These are phyloP conservation scores for Scutellaria minor DNA, from an alignment of 257 asterid species.

Conservation along the genomic window DNA sequence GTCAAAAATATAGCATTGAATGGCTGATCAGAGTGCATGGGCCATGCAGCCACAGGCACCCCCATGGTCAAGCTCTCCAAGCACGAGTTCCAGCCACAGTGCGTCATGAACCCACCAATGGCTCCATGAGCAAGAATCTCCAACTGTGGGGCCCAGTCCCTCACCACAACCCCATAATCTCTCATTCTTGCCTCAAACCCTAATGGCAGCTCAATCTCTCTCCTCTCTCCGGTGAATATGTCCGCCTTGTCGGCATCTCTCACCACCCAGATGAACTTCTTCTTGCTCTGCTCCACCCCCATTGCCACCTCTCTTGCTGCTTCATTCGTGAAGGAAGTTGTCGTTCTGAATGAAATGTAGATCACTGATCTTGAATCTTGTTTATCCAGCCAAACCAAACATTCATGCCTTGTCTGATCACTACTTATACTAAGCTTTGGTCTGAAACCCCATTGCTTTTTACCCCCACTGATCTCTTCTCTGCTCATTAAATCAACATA, in stretches of 20 bases:
- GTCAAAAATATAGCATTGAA: constrained; percentile 50
- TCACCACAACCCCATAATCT: constrained; percentile 47
- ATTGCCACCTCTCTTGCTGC: constrained; percentile 48
- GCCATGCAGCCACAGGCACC: constrained; percentile 61
- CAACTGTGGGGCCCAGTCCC: constrained; percentile 67
- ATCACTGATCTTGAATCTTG: constrained; percentile 48
- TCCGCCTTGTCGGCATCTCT: constrained; percentile 64
- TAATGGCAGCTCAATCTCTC: constrained; percentile 40
- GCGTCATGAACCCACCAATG: constrained; percentile 51
- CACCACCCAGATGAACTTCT: constrained; percentile 56
- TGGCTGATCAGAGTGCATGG: constrained; percentile 69
- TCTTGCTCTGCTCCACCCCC: constrained; percentile 53
- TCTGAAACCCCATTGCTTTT: constrained; percentile 52
- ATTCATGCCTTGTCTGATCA: constrained; percentile 25
- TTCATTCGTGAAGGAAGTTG: constrained; percentile 39
- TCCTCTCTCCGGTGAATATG: constrained; percentile 45
- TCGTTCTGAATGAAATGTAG: constrained; percentile 56
- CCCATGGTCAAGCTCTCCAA: constrained; percentile 50
- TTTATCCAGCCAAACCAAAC: constrained; percentile 56
- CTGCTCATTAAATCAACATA: constrained; percentile 43
- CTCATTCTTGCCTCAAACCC: constrained; percentile 53
- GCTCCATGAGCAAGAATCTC: constrained; percentile 52
- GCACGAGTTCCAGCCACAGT: constrained; percentile 56
- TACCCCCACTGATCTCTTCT: constrained; percentile 49
- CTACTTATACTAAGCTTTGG: constrained; percentile 23